Conservation (phyloP, 768 basidiomycete genomes). For the Porpolomopsis calyptriformis region DNA sequence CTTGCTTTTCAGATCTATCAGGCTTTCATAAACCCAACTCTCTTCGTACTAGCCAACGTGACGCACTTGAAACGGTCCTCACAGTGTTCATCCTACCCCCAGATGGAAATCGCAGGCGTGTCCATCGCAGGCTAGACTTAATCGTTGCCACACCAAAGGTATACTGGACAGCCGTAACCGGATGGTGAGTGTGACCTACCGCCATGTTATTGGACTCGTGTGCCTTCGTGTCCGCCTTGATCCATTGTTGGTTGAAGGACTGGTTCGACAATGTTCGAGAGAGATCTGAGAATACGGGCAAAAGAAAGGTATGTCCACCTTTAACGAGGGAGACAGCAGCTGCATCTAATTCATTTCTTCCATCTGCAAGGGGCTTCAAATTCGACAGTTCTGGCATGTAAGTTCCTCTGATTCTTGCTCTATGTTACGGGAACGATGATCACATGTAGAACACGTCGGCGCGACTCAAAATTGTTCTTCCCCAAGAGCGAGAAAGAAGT, state of each 20-base stretch:
- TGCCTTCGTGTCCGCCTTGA: too few species aligned
- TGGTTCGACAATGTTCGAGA: conserved; percentile 83
- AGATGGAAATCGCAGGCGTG: conserved; percentile 22
- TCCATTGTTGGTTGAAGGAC: too few species aligned
- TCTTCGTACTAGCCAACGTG: conserved; percentile 53
- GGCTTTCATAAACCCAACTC: conserved; percentile 47
- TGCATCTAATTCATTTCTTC: too few species aligned
- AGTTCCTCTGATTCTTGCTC: too few species aligned
- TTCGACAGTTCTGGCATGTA: conserved; percentile 80
- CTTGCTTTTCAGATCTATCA: conserved; percentile 38
- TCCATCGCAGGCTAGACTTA: conserved; percentile 69
- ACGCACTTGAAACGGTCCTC: conserved; percentile 76
- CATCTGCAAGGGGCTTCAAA: conserved; percentile 50
- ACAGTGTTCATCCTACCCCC: conserved; percentile 64
- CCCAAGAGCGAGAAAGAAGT: conserved; percentile 63
- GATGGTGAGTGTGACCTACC: conserved; percentile 46
- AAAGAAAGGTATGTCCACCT: conserved; percentile 43
- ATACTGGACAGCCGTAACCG: conserved; percentile 84
- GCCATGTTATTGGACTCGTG: too few species aligned
- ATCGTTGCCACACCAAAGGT: conserved; percentile 68
- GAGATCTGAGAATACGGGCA: conserved; percentile 71
- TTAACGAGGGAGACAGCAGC: not conserved
- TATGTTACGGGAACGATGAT: too few species aligned
- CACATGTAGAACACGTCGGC: conserved; percentile 56
- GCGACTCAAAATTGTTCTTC: conserved; percentile 48